These are phyloP conservation scores for Lanmaoa pseudosensibilis DNA, from an alignment of 768 basidiomycete species.

Conservation along the genomic window DNA sequence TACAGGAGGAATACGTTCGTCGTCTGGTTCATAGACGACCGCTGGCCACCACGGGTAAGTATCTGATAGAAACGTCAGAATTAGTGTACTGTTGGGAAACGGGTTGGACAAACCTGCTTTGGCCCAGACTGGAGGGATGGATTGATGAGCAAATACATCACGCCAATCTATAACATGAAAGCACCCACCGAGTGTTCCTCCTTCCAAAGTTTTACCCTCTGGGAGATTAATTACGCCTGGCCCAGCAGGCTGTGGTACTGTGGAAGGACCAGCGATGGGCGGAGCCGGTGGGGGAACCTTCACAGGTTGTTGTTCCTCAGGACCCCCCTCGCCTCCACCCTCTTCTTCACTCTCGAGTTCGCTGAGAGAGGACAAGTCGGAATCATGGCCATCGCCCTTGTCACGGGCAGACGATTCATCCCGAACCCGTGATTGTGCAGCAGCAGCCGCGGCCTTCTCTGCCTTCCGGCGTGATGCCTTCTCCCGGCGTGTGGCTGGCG, in stretches of 20 bases:
- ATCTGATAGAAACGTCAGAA: constrained; percentile 40
- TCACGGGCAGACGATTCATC: background rate
- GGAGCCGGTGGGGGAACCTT: background rate
- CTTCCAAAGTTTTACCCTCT: constrained; percentile 41
- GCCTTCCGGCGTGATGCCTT: constrained; percentile 51
- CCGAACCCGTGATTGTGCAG: constrained; percentile 6
- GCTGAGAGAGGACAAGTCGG: constrained; percentile 48
- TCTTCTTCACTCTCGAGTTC: constrained; percentile 40
- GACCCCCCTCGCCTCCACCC: constrained; percentile 4
- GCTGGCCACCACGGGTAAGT: constrained; percentile 90
- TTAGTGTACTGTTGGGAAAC: background rate
- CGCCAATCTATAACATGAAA: background rate
- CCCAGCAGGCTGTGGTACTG: constrained; percentile 15
- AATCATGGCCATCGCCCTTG: constrained; percentile 31
- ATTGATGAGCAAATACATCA: background rate
- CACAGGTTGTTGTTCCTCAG: constrained; percentile 8
- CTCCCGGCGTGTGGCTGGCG: constrained; percentile 63
- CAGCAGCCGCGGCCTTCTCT: constrained; percentile 32
- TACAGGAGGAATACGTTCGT: constrained; percentile 51
- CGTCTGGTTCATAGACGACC: constrained; percentile 65
- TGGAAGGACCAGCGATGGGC: constrained; percentile 9
- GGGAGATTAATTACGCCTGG: constrained; percentile 36
- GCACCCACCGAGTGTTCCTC: constrained; percentile 65
- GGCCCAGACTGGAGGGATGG: constrained; percentile 69
- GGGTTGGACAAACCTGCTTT: constrained; percentile 55